These are phyloP conservation scores for Nannochloropsis limnetica DNA, from an alignment of 352 stramenopile genomes.

Conservation along the genomic window DNA sequence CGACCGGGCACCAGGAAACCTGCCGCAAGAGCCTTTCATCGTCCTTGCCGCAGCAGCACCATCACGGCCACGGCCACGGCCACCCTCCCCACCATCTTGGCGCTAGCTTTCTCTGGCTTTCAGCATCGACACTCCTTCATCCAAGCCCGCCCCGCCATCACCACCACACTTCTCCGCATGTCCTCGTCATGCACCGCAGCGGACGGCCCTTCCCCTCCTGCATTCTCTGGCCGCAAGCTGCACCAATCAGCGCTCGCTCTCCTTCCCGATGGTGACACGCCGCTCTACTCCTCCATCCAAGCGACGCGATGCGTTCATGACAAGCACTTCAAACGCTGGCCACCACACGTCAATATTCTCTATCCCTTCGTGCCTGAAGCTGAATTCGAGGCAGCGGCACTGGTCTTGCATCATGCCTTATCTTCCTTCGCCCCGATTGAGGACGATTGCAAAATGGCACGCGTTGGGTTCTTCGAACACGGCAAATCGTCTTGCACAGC, in stretches of 20 bases:
- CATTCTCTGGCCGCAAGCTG: neutral
- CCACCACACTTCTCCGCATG: neutral
- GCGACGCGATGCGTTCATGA: neutral
- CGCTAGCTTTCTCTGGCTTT: neutral
- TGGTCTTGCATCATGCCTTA: neutral
- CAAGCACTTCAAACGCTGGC: slow-evolving; percentile 9
- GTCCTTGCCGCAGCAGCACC: neutral
- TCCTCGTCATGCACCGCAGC: neutral
- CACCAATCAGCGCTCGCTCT: slow-evolving; percentile 2
- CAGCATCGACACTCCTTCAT: neutral
- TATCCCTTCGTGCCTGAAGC: neutral
- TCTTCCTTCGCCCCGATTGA: neutral
- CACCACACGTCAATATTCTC: slow-evolving; percentile 21
- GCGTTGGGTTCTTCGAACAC: slow-evolving; percentile 15
- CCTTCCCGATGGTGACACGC: neutral
- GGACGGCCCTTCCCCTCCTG: neutral
- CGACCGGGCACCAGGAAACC: neutral
- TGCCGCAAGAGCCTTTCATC: neutral
- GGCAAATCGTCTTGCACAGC: slow-evolving; percentile 16
- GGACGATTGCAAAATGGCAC: slow-evolving; percentile 5
- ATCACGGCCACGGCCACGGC: neutral
- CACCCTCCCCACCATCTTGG: neutral
- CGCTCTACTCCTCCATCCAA: slow-evolving; percentile 4
- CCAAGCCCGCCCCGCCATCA: neutral
- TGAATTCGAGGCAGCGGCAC: neutral